A percentile compares a stretch with the other conserved stretches of the same genome.
These are phyloP conservation scores for Angomonas deanei DNA, from an alignment of 208 protist genomes.

Conservation along the genomic window DNA sequence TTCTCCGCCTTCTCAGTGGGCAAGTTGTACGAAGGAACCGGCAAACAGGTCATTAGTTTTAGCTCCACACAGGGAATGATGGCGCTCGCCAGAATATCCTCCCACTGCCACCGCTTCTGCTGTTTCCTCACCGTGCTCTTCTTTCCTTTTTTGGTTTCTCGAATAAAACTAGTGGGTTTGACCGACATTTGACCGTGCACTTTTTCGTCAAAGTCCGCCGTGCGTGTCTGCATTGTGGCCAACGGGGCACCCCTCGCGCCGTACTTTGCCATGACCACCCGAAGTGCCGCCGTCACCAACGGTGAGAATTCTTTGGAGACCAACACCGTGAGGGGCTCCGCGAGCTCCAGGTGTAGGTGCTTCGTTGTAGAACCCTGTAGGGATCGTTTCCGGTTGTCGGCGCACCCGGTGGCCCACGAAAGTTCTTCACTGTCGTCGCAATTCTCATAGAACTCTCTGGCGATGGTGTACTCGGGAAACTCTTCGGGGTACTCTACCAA, in stretches of 20 bases:
- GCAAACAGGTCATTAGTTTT: constrained; percentile 53
- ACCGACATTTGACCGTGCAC: background rate
- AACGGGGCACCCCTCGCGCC: constrained; percentile 2
- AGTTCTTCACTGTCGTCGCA: background rate
- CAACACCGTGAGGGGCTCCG: constrained; percentile 53
- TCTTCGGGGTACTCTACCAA: constrained; percentile 15
- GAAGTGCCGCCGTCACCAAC: constrained; percentile 14
- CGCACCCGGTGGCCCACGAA: constrained; percentile 38
- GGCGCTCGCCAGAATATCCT: constrained; percentile 61
- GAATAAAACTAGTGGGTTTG: constrained; percentile 7
- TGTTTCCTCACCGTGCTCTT: constrained; percentile 57
- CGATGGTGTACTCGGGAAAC: constrained; percentile 26
- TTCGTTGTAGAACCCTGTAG: constrained; percentile 58
- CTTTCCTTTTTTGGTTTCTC: constrained; percentile 11
- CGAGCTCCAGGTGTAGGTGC: constrained; percentile 63
- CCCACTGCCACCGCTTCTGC: constrained; percentile 78
- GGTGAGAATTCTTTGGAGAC: constrained; percentile 41
- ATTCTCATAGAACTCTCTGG: constrained; percentile 11
- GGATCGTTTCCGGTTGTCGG: constrained; percentile 72
- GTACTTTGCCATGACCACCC: constrained; percentile 4
- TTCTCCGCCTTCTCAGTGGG: constrained; percentile 8
- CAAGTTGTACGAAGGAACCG: constrained; percentile 44
- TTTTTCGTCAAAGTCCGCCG: background rate
- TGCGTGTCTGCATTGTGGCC: background rate
- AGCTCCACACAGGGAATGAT: constrained; percentile 59